Base-by-base conservation (phyloP, 2,329 filamentous ascomycete species). In the Mycogone perniciosa region DNA sequence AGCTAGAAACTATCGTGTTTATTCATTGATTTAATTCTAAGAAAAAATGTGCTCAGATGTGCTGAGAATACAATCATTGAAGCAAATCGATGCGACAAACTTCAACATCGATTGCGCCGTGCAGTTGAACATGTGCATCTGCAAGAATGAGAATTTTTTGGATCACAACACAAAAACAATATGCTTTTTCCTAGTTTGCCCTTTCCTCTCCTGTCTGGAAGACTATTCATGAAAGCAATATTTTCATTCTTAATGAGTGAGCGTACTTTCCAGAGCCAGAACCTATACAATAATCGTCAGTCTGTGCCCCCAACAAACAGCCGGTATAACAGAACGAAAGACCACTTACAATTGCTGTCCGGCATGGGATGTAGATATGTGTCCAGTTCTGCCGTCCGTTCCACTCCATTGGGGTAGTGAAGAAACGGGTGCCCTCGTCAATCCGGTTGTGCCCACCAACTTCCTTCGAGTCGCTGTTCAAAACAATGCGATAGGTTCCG, bases 321-420 rank as follows among this genome's bases (percentile, higher is more conserved):
- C n/a, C 1, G 10, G n/a, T 10, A 7, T 11, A 20, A 20, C 20
- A 20, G 20, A 20, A 20, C 37, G 6, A 11, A 13, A 37, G 6
- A 27, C 10, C 5, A 46, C 80, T 72, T 73, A 95, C 91, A 67
- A 96, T 73, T 20, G 89, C 92, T 55, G 86, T 90, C 61, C 92
- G 78, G 47, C 82, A 82, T 11, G 92, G 92, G 54, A 95, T 81
- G 66, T 99, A 99, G 48, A 96, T 80, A 66, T 97, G 93, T 44
- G 89, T 82, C 74, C 89, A 96, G 70, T 97, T 97, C 73, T 81
- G 86, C 55, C 93, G 77, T 10, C 81, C 81, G 65, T 97, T 97
- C 93, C 93, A 97, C 55, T 81, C 79, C 73, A 96, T 81, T 10
- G 89, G 82, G 5, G 89, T 95, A 0, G 93, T 97, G 67, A 96